Conservation (phyloP, 305 asterid genomes). For the Fraxinus xanthoxyloides region DNA sequence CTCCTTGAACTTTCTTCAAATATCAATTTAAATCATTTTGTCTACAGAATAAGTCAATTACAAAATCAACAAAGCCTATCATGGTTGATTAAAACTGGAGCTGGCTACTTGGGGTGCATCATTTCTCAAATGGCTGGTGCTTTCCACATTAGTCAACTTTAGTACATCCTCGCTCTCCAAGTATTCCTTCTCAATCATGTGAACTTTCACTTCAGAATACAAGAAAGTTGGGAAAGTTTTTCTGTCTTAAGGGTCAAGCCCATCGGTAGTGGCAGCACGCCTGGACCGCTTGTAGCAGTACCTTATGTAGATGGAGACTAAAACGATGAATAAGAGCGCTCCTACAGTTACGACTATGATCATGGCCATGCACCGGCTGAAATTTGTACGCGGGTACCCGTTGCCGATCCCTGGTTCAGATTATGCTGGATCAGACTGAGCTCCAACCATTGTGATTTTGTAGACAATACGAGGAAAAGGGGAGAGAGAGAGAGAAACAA, state of each 20-base stretch:
- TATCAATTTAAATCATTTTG: no score
- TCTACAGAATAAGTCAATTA: no score
- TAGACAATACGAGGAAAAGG: neutral
- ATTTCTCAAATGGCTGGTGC: neutral
- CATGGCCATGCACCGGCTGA: slow-evolving; percentile 48
- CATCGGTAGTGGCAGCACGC: slow-evolving; percentile 32
- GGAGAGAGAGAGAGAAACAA: neutral
- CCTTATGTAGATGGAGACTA: slow-evolving; percentile 60
- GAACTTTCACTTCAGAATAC: slow-evolving; percentile 60
- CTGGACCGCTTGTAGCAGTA: slow-evolving; percentile 37
- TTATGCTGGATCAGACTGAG: slow-evolving; percentile 13
- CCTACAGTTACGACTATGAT: slow-evolving; percentile 47
- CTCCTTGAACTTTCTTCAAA: no score
- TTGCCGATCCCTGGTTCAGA: slow-evolving; percentile 12
- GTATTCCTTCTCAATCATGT: slow-evolving; percentile 34
- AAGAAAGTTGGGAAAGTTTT: slow-evolving; percentile 52
- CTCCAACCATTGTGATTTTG: slow-evolving; percentile 11
- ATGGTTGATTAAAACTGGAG: neutral
- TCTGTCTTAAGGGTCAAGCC: slow-evolving; percentile 39
- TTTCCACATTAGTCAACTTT: neutral
- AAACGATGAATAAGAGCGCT: slow-evolving; percentile 54
- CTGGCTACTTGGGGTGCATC: slow-evolving; percentile 18
- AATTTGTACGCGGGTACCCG: slow-evolving; percentile 24
- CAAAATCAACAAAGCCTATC: no score
- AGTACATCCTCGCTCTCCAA: slow-evolving; percentile 47